Percentiles rank a stretch among this genome's conserved stretches.
Conservation (phyloP, 2,329 filamentous ascomycete genomes). For the Colletotrichum incanum region DNA sequence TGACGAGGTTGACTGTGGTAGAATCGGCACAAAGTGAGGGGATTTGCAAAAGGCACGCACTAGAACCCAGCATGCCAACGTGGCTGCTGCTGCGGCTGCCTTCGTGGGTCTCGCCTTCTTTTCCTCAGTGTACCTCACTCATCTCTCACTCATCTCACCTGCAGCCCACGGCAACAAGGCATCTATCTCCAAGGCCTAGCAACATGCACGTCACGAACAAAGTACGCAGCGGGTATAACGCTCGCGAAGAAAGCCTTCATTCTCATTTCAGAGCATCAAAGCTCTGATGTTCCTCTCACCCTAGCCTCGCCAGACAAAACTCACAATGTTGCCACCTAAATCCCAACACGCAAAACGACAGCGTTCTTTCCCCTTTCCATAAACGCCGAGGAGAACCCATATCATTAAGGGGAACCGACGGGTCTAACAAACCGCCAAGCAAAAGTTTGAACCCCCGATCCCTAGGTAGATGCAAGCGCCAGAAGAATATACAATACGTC, state of each 20-base stretch:
- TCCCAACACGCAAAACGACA: background rate
- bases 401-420: conserved; percentile 4
- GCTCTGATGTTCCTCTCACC: background rate
- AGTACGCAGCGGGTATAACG: background rate
- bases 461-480: conserved; percentile 28
- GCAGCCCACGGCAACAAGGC: background rate
- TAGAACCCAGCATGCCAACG: conserved; percentile 13
- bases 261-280: conserved; percentile 2
- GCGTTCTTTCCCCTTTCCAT: conserved; percentile 2
- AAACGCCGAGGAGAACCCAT: conserved; percentile 11
- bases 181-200: background rate
- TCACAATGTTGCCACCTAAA: conserved; percentile 2
- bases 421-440: background rate
- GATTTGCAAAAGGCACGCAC: conserved; percentile 11
- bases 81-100: conserved; percentile 2
- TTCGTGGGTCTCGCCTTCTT: conserved; percentile 31
- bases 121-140: background rate
- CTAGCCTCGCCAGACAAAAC: conserved; percentile 2
- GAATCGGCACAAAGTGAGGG: conserved; percentile 12
- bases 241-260: background rate
- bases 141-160: conserved; percentile 3
- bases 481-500: conserved; percentile 38
- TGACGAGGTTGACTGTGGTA: background rate
- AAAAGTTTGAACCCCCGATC: conserved; percentile 12
- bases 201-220: conserved; percentile 19